Conservation (phyloP, 305 asterid genomes). For the Ilex paraguariensis region DNA sequence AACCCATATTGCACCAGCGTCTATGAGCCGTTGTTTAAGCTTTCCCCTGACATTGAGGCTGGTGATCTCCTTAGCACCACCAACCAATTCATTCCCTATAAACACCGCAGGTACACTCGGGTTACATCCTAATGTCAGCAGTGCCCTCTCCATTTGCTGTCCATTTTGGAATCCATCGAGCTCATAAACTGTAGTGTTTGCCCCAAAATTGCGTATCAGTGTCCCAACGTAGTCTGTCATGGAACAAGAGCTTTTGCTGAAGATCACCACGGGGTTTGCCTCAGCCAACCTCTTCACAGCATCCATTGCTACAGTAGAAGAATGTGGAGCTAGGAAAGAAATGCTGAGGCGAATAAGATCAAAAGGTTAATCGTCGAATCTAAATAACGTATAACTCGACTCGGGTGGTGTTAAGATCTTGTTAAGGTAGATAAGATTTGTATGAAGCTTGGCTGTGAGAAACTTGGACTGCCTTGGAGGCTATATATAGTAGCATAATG, state of each 20-base stretch:
- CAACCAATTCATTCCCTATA: constrained; percentile 47
- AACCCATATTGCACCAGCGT: constrained; percentile 71
- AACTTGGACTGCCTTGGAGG: no score
- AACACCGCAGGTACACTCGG: constrained; percentile 60
- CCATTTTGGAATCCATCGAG: constrained; percentile 48
- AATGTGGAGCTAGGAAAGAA: no score
- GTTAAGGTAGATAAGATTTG: neutral
- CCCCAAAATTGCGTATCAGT: constrained; percentile 50
- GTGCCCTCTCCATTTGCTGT: constrained; percentile 40
- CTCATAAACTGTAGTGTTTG: constrained; percentile 48
- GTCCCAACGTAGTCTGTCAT: constrained; percentile 42
- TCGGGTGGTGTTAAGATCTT: neutral
- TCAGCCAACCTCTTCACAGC: constrained; percentile 30
- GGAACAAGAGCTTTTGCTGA: constrained; percentile 61
- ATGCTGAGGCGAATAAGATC: no score
- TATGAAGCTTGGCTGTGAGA: no score
- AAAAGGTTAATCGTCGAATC: no score
- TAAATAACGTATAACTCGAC: no score
- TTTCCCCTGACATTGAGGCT: constrained; percentile 47
- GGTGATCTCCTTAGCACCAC: constrained; percentile 61
- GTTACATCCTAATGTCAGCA: constrained; percentile 39
- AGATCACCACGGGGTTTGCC: constrained; percentile 44
- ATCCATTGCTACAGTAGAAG: constrained; percentile 23
- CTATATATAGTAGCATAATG: no score
- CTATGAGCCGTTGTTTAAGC: constrained; percentile 56